Conservation (phyloP, 2,329 filamentous ascomycete species). For the Aspergillus novoparasiticus region DNA sequence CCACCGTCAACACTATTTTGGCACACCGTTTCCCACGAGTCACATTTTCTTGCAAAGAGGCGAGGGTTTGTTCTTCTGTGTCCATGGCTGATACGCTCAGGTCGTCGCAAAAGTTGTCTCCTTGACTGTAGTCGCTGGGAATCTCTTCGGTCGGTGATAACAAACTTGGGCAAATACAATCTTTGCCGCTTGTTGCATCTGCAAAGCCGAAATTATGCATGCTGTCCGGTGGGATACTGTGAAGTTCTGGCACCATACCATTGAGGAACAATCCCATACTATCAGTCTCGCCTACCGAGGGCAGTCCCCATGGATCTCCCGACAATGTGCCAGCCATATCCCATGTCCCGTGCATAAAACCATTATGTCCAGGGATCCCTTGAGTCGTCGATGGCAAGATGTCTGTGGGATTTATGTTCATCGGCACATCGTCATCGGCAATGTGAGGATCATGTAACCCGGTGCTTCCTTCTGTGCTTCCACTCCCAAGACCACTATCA, state of each 20-base stretch:
- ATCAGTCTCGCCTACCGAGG: neutral
- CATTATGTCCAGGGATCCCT: neutral
- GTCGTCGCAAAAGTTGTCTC: neutral
- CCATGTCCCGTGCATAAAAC: neutral
- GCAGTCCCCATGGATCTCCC: neutral
- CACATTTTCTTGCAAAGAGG: neutral
- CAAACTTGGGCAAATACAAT: neutral
- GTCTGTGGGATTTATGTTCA: neutral
- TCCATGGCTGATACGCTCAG: neutral
- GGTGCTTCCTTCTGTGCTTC: neutral
- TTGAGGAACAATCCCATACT: neutral
- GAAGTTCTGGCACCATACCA: neutral
- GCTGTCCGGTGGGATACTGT: neutral
- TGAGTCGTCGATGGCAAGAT: neutral
- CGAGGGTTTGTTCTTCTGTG: neutral
- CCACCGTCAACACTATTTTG: neutral
- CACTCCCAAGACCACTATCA: neutral
- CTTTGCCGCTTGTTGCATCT: neutral
- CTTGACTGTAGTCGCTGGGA: neutral
- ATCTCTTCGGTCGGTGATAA: neutral
- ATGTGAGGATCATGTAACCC: neutral
- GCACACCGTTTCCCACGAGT: neutral
- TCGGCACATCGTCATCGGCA: neutral
- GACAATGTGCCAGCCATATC: neutral
- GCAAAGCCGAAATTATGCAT: neutral